phyloP scores from a whole-genome alignment of 176 grass and related monocot genomes.

The Raddia guianensis region DNA sequence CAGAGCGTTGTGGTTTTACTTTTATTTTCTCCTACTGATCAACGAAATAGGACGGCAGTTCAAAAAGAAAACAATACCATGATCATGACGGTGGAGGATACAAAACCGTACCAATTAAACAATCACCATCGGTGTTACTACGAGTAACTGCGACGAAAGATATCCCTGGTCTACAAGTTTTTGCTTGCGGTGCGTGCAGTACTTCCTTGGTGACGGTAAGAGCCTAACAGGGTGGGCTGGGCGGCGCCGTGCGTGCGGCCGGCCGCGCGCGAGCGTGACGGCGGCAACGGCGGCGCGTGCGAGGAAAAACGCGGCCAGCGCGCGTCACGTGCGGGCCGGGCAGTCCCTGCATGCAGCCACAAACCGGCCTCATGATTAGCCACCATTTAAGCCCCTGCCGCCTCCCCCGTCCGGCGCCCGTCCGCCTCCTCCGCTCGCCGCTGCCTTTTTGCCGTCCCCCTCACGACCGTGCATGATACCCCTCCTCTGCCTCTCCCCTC shows the following conservation, averaged over 20 bases:
- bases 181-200: no score
- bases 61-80: no score
- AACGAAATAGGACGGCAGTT: no score
- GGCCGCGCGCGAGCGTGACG: not conserved
- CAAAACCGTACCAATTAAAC: no score
- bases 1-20: no score
- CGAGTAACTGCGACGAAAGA: no score
- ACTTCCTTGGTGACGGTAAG: no score
- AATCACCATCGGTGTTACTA: no score
- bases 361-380: conserved; percentile 69
- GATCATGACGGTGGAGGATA: no score
- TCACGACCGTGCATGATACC: conserved; percentile 31
- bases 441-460: not conserved
- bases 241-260: not conserved
- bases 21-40: no score
- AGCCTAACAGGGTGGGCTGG: no score
- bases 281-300: not conserved
- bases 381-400: conserved; percentile 72
- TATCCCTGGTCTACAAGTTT: no score
- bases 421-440: not conserved
- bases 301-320: not conserved
- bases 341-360: not conserved
- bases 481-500: conserved; percentile 2
- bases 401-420: not conserved
- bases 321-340: conserved; percentile 60